These are phyloP conservation scores for Populus hybrid DNA, from an alignment of 441 rosid genomes.

Conservation along the genomic window DNA sequence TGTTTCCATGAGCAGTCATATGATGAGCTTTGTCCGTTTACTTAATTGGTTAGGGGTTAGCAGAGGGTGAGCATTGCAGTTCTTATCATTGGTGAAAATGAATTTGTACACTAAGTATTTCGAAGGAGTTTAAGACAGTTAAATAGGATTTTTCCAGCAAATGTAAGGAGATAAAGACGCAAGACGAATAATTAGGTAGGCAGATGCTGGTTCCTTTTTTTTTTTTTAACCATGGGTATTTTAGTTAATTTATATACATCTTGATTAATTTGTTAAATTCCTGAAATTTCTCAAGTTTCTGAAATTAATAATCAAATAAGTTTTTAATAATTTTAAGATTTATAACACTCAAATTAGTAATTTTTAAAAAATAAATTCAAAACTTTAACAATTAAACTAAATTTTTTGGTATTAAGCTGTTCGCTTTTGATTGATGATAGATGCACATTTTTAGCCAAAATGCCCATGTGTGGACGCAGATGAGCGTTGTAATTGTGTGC, in stretches of 20 bases:
- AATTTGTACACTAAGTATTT: neutral
- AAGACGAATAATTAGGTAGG: neutral
- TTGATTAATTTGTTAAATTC: too few relatives aligned
- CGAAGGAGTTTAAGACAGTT: neutral
- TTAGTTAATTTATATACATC: too few relatives aligned
- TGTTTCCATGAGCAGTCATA: neutral
- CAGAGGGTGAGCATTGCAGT: neutral
- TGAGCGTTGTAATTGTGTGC: neutral
- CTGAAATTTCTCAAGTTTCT: too few relatives aligned
- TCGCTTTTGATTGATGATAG: too few relatives aligned
- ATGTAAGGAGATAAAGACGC: neutral
- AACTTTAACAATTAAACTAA: accelerated
- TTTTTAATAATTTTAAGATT: too few relatives aligned
- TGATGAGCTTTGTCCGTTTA: neutral
- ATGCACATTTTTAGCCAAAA: neutral
- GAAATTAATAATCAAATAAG: too few relatives aligned
- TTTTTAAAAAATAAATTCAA: too few relatives aligned
- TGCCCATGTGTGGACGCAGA: neutral
- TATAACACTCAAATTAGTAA: too few relatives aligned
- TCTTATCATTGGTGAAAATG: neutral
- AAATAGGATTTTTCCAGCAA: neutral
- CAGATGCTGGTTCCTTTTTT: neutral
- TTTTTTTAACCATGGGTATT: too few relatives aligned
- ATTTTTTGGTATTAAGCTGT: accelerated
- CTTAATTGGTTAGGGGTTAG: neutral